Conservation (phyloP, 306 rosid genomes). For the Quercus engelmannii region DNA sequence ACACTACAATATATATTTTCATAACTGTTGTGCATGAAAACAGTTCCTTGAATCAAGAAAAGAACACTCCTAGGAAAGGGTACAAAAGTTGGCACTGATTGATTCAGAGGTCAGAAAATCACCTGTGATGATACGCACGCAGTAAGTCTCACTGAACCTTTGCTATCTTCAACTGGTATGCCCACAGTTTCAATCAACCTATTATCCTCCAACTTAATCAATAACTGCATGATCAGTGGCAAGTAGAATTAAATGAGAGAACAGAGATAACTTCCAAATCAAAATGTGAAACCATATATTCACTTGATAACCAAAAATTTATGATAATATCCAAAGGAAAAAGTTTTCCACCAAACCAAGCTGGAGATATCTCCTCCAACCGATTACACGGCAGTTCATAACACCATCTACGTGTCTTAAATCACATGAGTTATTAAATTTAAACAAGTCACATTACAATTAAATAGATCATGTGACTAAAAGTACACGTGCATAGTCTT, state of each 20-base stretch:
- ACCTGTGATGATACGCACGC: conserved; percentile 99
- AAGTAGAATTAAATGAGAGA: conserved; percentile 11
- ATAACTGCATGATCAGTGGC: conserved; percentile 52
- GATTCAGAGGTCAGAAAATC: conserved; percentile 18
- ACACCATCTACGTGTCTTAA: not conserved
- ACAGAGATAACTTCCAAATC: not conserved
- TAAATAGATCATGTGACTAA: too few species aligned
- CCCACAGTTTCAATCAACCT: conserved; percentile 97
- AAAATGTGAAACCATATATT: not conserved
- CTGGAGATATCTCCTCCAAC: too few species aligned
- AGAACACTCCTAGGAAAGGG: conserved; percentile 12
- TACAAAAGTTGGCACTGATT: not conserved
- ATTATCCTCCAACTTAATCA: conserved; percentile 86
- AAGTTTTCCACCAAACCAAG: too few species aligned
- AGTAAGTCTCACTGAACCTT: conserved; percentile 69
- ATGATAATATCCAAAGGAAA: not conserved
- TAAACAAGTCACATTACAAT: too few species aligned
- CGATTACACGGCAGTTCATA: accelerated
- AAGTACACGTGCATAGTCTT: too few species aligned
- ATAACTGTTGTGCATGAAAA: not conserved
- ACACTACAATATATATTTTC: not conserved
- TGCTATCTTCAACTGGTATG: conserved; percentile 69
- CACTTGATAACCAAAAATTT: not conserved
- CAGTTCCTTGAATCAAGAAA: conserved; percentile 8
- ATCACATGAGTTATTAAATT: too few species aligned